Percentiles rank a stretch among this genome's conserved stretches.
Evolutionary conservation across 257 asterid genomes (phyloP).

Genomic region (Jacaranda copaia): DNA sequence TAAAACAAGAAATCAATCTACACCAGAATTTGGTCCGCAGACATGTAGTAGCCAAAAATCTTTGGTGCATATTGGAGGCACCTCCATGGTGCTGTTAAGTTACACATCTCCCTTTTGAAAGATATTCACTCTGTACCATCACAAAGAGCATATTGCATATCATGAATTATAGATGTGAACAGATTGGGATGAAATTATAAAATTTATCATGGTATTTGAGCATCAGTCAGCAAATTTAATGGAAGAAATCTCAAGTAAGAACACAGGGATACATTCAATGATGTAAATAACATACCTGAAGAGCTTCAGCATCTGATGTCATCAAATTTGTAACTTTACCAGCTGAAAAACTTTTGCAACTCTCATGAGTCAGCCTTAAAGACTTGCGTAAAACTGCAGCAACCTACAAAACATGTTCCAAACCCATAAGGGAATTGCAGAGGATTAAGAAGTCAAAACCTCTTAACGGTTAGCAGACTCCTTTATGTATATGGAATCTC

Average conservation of each 20-base stretch:
- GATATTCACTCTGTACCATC: background rate
- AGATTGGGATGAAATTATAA: background rate
- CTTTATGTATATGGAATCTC: background rate
- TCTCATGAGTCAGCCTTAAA: slow-evolving; percentile 87
- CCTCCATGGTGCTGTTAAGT: no score
- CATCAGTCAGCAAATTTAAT: background rate
- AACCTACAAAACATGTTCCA: slow-evolving; percentile 55
- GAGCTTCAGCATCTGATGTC: slow-evolving; percentile 96
- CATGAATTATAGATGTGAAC: no score
- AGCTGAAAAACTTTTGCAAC: slow-evolving; percentile 84
- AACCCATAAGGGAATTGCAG: slow-evolving; percentile 20
- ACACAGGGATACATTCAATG: background rate
- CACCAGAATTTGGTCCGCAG: background rate
- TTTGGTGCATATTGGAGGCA: slow-evolving; percentile 1
- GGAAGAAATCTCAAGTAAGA: slow-evolving; percentile 5
- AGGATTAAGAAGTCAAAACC: slow-evolving; percentile 9
- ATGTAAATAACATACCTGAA: slow-evolving; percentile 64
- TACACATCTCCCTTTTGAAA: background rate
- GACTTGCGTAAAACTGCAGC: slow-evolving; percentile 96
- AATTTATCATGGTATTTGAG: slow-evolving; percentile 15
- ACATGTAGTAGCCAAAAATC: background rate
- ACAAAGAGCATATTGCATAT: background rate
- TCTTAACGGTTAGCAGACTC: background rate
- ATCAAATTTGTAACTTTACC: slow-evolving; percentile 93
- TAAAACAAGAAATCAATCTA: background rate